Evolutionary conservation across 352 stramenopile species (phyloP), one percentile per base, ranked within the genome.

Genomic region (Phytophthora tentaculata): DNA sequence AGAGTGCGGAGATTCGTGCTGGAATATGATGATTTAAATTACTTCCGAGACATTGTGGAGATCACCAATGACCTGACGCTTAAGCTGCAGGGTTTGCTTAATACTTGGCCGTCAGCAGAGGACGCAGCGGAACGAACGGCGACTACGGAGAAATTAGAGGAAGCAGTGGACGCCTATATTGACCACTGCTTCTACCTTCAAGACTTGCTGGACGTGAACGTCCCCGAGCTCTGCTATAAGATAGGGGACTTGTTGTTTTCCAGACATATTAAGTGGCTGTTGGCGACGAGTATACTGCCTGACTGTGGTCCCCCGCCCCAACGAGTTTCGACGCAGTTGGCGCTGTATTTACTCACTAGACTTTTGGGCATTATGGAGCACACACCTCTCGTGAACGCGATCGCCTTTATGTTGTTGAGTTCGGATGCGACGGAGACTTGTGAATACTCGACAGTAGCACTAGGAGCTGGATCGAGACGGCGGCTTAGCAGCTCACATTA

Each of bases 161-260:
- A 95, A 56, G 81, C 83, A 0, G 65, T 95, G 6, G 88, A 95
- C 52, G 85, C 82, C 32, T 94, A 92, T 67, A 88, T 94, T 23
- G 87, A 94, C 67, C 86, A 94, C 69, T 93, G 85, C 55, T 95
- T 86, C 56, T 96, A 94, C 44, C 67, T 96, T 24, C 88, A 96
- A 41, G 88, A 96, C 52, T 76, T 96, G 8, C 71, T 96, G 41
- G 83, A 94, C 52, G 85, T 96, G 17, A 88, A 94, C 47, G 61
- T 96, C 8, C 86, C 88, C 0, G 88, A 95, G 58, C 81, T 96
- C 6, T 91, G 82, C 65, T 93, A 93, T 76, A 84, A 86, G 39
- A 76, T 96, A 17, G 88, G 85, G 26, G 83, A 93, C 49, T 60
- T 89, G 58, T 58, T 96, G 5, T 96, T 88, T 61, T 84, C 73